Conservation (phyloP, 495 filamentous ascomycete species). For the Rhypophila decipiens region DNA sequence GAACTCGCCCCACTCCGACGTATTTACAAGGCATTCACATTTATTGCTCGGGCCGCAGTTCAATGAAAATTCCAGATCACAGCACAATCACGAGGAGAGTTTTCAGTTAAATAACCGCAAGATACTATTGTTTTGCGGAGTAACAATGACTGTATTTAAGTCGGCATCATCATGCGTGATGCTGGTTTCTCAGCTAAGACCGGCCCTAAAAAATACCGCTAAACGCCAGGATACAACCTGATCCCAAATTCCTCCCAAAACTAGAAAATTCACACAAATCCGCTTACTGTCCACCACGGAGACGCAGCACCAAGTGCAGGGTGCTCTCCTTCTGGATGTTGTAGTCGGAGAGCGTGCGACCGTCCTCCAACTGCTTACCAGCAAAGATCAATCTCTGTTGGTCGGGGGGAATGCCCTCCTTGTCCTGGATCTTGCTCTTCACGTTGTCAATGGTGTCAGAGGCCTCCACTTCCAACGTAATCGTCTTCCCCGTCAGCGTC, state of each 20-base stretch:
- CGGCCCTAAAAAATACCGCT: slow-evolving; percentile 2
- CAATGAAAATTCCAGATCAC: no score
- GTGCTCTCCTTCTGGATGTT: slow-evolving; percentile 94
- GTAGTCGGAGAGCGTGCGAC: slow-evolving; percentile 77
- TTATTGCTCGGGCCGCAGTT: no score
- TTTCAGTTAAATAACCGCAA: no score
- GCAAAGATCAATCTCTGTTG: slow-evolving; percentile 88
- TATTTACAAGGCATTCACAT: no score
- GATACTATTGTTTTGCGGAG: no score
- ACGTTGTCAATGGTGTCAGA: slow-evolving; percentile 93
- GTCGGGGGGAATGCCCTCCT: slow-evolving; percentile 85
- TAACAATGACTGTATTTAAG: no score
- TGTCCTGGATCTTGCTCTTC: slow-evolving; percentile 88
- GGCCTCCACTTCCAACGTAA: slow-evolving; percentile 82
- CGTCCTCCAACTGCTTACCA: slow-evolving; percentile 87
- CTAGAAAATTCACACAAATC: slow-evolving; percentile 13
- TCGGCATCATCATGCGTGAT: no score
- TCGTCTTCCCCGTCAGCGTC: slow-evolving; percentile 89
- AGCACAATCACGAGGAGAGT: no score
- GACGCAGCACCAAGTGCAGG: slow-evolving; percentile 78
- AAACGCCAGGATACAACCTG: no score
- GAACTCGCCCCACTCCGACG: no score
- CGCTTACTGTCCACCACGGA: slow-evolving; percentile 73
- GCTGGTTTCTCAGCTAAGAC: not conserved
- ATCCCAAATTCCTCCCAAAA: slow-evolving; percentile 3